A percentile compares a stretch with the other conserved stretches of the same genome.
Evolutionary conservation across 2,329 filamentous ascomycete genomes (phyloP).

Genomic region (Aspergillus sp.): DNA sequence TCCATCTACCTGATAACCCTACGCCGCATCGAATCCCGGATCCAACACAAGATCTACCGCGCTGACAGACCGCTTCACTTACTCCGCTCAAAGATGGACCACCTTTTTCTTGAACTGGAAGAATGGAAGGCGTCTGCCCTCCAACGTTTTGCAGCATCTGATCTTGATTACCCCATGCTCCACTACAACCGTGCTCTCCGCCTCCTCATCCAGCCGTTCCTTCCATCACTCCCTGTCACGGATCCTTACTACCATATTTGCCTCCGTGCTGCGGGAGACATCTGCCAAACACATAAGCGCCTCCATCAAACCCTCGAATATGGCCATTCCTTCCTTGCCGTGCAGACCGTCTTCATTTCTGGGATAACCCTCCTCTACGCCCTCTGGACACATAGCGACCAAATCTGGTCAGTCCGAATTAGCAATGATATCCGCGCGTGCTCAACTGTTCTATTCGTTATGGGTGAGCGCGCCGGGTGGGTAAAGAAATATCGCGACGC

Average conservation of each 20-base stretch:
- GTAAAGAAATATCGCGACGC: constrained; percentile 51
- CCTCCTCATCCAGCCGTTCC: constrained; percentile 53
- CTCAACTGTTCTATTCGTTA: constrained; percentile 51
- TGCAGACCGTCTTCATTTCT: constrained; percentile 41
- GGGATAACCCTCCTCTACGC: constrained; percentile 40
- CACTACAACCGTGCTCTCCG: constrained; percentile 53
- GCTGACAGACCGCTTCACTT: constrained; percentile 48
- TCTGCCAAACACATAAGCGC: constrained; percentile 39
- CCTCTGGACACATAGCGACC: constrained; percentile 45
- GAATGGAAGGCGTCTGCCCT: constrained; percentile 46
- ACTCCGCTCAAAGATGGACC: constrained; percentile 50
- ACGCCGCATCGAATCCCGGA: constrained; percentile 50
- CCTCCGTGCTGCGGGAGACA: constrained; percentile 37
- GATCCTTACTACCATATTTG: constrained; percentile 50
- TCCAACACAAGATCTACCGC: constrained; percentile 54
- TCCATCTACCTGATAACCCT: constrained; percentile 48
- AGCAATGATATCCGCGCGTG: constrained; percentile 53
- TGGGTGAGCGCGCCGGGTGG: constrained; percentile 51
- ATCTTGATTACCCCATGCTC: constrained; percentile 50
- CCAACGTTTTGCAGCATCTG: constrained; percentile 34
- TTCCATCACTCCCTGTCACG: constrained; percentile 46
- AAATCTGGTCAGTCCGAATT: constrained; percentile 50
- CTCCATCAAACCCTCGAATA: constrained; percentile 41
- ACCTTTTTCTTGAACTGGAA: constrained; percentile 47
- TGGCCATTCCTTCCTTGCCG: constrained; percentile 40